Percentiles rank a stretch among this genome's conserved stretches.
These are phyloP conservation scores for Mortierella alpina DNA, from an alignment of 192 early-diverging fungal genomes.

Conservation along the genomic window DNA sequence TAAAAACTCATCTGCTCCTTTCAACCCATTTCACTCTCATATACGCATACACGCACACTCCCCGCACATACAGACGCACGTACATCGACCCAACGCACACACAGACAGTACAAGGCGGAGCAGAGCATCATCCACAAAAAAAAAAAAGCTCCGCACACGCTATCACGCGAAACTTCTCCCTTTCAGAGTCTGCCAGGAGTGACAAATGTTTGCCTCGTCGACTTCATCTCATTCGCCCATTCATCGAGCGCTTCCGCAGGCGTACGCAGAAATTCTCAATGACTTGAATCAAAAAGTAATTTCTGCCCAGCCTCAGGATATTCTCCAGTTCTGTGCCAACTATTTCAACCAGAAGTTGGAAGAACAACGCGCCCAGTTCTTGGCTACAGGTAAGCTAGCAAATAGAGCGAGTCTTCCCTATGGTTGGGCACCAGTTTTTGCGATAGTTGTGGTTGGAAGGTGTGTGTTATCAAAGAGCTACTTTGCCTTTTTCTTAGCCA, in stretches of 20 bases:
- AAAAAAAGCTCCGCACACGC: background rate
- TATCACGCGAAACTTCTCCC: background rate
- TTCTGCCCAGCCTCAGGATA: constrained; percentile 83
- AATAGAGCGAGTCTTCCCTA: too few relatives aligned
- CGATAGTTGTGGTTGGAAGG: too few relatives aligned
- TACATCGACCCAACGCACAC: too few relatives aligned
- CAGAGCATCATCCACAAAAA: background rate
- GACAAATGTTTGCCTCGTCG: constrained; percentile 52
- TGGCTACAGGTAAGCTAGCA: constrained; percentile 41
- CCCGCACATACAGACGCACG: too few relatives aligned
- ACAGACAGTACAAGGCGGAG: too few relatives aligned
- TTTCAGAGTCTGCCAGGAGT: constrained; percentile 6
- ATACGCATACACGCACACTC: too few relatives aligned
- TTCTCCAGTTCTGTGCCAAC: constrained; percentile 92
- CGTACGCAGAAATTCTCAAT: constrained; percentile 74
- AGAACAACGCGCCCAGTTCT: constrained; percentile 73
- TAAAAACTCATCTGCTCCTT: too few relatives aligned
- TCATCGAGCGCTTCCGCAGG: constrained; percentile 50
- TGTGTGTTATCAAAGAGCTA: too few relatives aligned
- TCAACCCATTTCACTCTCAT: too few relatives aligned
- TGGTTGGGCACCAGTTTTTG: too few relatives aligned
- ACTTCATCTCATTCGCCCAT: constrained; percentile 49
- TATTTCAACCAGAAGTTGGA: constrained; percentile 90
- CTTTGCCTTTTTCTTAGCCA: too few relatives aligned
- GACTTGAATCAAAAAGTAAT: constrained; percentile 87